Base-by-base conservation (phyloP, 345 rosid genomes). In the Heritiera fomes region DNA sequence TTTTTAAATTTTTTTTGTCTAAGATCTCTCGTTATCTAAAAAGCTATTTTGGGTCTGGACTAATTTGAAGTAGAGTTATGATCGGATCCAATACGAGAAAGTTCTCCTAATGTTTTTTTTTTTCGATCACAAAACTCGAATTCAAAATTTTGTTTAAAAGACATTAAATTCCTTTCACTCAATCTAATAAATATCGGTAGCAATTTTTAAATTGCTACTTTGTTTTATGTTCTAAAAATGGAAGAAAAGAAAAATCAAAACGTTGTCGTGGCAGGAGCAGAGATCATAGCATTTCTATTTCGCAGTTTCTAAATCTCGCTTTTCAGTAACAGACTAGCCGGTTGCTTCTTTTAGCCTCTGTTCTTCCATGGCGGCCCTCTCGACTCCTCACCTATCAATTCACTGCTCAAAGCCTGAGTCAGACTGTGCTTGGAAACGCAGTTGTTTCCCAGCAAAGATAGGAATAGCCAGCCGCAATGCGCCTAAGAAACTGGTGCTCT, bases 281-380 rank as follows among this genome's bases (percentile, higher is more conserved):
- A 53, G 15, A 5, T 52, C 56, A 17, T 17, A 6, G 7, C 2
- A 53, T 53, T 53, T 53, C 20, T 15, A 15, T 15, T 52, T 52
- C 7, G n/a, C 3, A 0, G 15, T 5, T 55, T 17, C 23, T 2
- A 55, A 8, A n/a, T 18, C 62, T 20, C 17, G n/a, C 20, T 6
- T 6, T 6, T 6, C 15, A 7, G 18, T 7, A 61, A 7, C 15
- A 10, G 66, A 34, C 38, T 0, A 34, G 0, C 38, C 2, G 38
- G 3, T 34, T 0, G 38, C 38, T 3, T 34, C 28, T 34, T 34
- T 34, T 34, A 34, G 38, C 1, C 1, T 70, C 72, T 6, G 43
- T 75, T 77, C 77, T 77, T 75, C 64, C 74, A 88, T 86, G 91
- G 91, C 86, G 78, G 83, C 87, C 47, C 68, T 83, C 46, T 80